Conservation (phyloP, 306 rosid genomes). For the cucumber (Cucumis sativus) region Cucumber_9930_V3 NC_026658.2:7652501-7653000, state of each 20-base stretch:
- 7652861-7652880: too few species aligned
- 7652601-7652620: too few species aligned
- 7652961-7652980: too few species aligned
- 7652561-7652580: too few species aligned
- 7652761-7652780: background rate
- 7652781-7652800: background rate
- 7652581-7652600: too few species aligned
- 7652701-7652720: constrained; percentile 23
- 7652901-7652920: background rate
- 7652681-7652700: constrained; percentile 1
- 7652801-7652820: constrained; percentile 15
- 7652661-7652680: constrained; percentile 36
- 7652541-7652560: too few species aligned
- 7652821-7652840: constrained; percentile 29
- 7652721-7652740: constrained; percentile 21
- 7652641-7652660: constrained; percentile 18
- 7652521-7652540: too few species aligned
- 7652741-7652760: constrained; percentile 27
- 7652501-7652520: too few species aligned
- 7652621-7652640: background rate
- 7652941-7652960: background rate
- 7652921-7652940: background rate
- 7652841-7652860: background rate
- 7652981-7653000: background rate
- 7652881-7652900: background rate